Base-by-base conservation (phyloP, 2,329 filamentous ascomycete genomes). In the Thielaviopsis punctulata region DNA sequence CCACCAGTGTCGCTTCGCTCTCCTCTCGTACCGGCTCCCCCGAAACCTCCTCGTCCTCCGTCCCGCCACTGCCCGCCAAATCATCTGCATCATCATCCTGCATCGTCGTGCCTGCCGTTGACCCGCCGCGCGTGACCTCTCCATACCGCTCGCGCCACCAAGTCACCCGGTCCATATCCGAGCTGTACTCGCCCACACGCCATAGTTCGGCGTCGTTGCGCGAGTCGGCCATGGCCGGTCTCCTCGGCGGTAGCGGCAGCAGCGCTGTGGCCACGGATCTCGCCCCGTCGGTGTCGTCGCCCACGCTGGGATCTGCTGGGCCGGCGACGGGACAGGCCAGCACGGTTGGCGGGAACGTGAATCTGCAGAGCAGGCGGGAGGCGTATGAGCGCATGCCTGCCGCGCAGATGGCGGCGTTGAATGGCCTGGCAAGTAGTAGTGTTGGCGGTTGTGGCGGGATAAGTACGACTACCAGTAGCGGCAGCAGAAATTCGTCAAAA, bases 161-260 rank as follows among this genome's bases (percentile, higher is more conserved):
- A 58, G 66, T 77, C 55, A 73, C 69, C 55, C 71, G 74, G 30
- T 80, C 77, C 46, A 69, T 78, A 54, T 72, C 71, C 45, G 75
- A 78, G 57, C 59, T 76, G 49, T 67, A 73, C 22, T 69, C 71
- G 33, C 72, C 74, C 27, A 49, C 43, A 19, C 50, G 50, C 23
- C 53, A 44, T 8, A 52, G 50, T 15, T 33, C 53, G 13, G 27
- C 50, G 6, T 52, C 46, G 8, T n/a, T 24, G n/a, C 53, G 47
- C 19, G 49, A 55, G 64, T 53, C 63, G 67, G 57, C 62, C 60
- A 62, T 43, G 59, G 61, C 47, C 57, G 59, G 30, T 60, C 62
- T 47, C 62, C 63, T n/a, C 64, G 9, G 43, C 43, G n/a, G 13
- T 19, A 5, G 43, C 18, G 8, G n/a, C 36, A 25, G 24, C 36